These are phyloP conservation scores for Kappamyces sp. DNA, from an alignment of 192 early-diverging fungal genomes.

Conservation along the genomic window DNA sequence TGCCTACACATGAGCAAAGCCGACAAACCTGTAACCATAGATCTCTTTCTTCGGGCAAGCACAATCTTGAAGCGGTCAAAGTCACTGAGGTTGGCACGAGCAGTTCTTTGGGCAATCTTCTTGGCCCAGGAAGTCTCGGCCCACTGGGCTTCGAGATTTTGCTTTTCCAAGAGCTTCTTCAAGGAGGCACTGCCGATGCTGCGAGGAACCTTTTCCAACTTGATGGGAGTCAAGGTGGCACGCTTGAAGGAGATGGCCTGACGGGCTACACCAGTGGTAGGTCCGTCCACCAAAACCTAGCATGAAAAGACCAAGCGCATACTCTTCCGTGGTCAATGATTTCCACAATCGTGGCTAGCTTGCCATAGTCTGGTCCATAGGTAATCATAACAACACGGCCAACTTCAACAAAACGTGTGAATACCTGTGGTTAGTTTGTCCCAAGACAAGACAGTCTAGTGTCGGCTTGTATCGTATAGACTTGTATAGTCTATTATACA, in stretches of 20 bases:
- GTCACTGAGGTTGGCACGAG: conserved; percentile 76
- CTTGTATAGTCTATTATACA: too few species aligned
- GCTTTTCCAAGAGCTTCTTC: conserved; percentile 76
- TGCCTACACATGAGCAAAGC: too few species aligned
- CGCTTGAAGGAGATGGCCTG: conserved; percentile 85
- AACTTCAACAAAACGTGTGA: conserved; percentile 80
- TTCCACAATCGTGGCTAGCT: conserved; percentile 98
- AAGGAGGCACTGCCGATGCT: conserved; percentile 68
- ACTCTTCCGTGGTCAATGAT: conserved; percentile 99
- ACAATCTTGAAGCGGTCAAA: conserved; percentile 98
- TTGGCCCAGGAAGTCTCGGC: conserved; percentile 89
- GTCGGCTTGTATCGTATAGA: neutral
- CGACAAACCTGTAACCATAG: too few species aligned
- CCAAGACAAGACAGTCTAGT: neutral
- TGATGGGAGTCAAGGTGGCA: conserved; percentile 83
- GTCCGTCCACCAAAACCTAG: conserved; percentile 92
- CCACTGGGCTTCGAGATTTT: conserved; percentile 77
- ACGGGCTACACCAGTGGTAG: conserved; percentile 89
- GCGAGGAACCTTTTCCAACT: conserved; percentile 79
- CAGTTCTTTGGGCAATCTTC: conserved; percentile 82
- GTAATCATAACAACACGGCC: conserved; percentile 97
- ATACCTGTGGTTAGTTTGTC: conserved; percentile 24
- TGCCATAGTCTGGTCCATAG: conserved; percentile 90
- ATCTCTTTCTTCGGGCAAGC: conserved; percentile 83
- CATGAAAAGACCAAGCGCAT: conserved; percentile 20